These are phyloP conservation scores for Fonsecaea nubica DNA, from an alignment of 2,329 filamentous ascomycete genomes.

Conservation along the genomic window DNA sequence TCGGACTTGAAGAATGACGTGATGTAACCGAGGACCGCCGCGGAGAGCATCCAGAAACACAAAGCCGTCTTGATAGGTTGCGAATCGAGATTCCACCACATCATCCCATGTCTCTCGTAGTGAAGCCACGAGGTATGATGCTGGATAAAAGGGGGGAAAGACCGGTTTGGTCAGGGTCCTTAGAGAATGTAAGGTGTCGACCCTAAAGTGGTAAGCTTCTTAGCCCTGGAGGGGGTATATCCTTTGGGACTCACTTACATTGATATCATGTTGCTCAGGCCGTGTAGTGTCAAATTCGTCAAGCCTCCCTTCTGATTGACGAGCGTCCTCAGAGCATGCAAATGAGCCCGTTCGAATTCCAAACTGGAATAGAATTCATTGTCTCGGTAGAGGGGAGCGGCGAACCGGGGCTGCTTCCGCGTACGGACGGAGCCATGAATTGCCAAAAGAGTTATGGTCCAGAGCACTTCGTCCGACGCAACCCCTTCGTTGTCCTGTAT, in stretches of 20 bases:
- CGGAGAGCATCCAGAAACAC: conserved; percentile 5
- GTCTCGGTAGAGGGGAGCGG: conserved; percentile 13
- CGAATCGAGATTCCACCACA: conserved; percentile 8
- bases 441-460: conserved; percentile 16
- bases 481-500: neutral
- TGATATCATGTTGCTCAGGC: conserved; percentile 16
- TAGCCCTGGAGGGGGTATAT: neutral
- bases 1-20: conserved; percentile 7
- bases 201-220: neutral
- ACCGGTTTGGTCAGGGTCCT: conserved; percentile 9
- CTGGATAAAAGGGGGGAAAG: conserved; percentile 5
- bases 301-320: conserved; percentile 12
- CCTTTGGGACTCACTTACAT: neutral
- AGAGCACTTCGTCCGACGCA: conserved; percentile 14
- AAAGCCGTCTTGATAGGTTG: conserved; percentile 6
- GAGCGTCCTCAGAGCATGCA: conserved; percentile 12
- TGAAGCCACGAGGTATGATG: neutral
- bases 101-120: conserved; percentile 17
- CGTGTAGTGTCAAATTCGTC: neutral
- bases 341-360: conserved; percentile 14
- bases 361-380: conserved; percentile 21
- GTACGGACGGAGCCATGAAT: conserved; percentile 14
- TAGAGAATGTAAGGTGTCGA: conserved; percentile 17
- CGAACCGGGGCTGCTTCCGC: conserved; percentile 4
- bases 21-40: neutral